phyloP scores from a whole-genome alignment of 805 yeast species.

The Wickerhamomyces ciferrii region DNA sequence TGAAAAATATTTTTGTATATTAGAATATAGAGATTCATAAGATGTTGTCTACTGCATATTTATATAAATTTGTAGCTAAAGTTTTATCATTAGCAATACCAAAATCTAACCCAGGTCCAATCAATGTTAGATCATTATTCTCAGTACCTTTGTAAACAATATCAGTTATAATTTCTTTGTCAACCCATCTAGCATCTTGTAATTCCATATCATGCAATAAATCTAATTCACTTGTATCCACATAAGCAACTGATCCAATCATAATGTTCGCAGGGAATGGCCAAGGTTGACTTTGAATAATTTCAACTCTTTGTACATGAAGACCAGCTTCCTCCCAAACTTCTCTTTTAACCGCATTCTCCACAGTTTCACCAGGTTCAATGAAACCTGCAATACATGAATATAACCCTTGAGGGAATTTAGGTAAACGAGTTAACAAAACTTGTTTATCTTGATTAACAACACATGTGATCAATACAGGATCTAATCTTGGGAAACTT shows the following conservation, averaged over 20 bases:
- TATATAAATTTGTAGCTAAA: slow-evolving; percentile 16
- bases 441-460: slow-evolving; percentile 56
- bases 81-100: slow-evolving; percentile 23
- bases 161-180: slow-evolving; percentile 41
- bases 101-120: slow-evolving; percentile 8
- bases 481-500: slow-evolving; percentile 93
- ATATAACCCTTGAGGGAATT: slow-evolving; percentile 54
- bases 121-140: slow-evolving; percentile 13
- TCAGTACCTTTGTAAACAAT: slow-evolving; percentile 26
- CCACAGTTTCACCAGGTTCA: slow-evolving; percentile 93
- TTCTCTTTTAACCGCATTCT: slow-evolving; percentile 81
- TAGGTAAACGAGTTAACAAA: slow-evolving; percentile 60
- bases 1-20: background rate
- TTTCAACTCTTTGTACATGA: slow-evolving; percentile 42
- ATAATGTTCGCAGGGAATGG: slow-evolving; percentile 93
- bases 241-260: slow-evolving; percentile 84
- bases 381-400: slow-evolving; percentile 92
- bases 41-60: slow-evolving; percentile 16
- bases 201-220: slow-evolving; percentile 70
- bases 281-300: slow-evolving; percentile 89
- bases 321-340: slow-evolving; percentile 96
- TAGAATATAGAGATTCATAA: no score
- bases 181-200: slow-evolving; percentile 82
- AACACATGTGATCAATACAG: slow-evolving; percentile 79
- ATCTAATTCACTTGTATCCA: slow-evolving; percentile 58